phyloP scores from a whole-genome alignment of 306 rosid genomes.

The Sphenostylis stenocarpa region DNA sequence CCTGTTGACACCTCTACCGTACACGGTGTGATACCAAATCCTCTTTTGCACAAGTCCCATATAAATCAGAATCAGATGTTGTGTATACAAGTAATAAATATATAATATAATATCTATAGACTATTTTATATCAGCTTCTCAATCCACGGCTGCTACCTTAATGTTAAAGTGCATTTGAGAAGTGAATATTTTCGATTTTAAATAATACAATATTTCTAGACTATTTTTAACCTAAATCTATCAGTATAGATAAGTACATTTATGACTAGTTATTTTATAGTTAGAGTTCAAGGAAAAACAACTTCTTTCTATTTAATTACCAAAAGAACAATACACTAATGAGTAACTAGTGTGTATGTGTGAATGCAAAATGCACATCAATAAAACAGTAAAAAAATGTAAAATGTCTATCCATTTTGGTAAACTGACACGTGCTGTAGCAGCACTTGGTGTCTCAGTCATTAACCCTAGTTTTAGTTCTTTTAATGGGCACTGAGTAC shows the following conservation, averaged over 20 bases:
- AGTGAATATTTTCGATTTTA: too few relatives aligned
- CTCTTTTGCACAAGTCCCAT: background rate
- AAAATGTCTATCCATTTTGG: constrained; percentile 6
- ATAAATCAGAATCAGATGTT: background rate
- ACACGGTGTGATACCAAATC: background rate
- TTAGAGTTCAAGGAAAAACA: constrained; percentile 10
- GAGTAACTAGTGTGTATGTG: background rate
- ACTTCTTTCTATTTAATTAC: background rate
- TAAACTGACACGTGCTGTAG: constrained; percentile 29
- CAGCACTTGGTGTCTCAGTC: background rate
- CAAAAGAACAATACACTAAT: background rate
- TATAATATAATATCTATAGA: background rate
- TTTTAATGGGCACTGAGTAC: constrained; percentile 7
- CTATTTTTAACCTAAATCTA: background rate
- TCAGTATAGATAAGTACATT: background rate
- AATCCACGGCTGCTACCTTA: background rate
- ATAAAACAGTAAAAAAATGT: background rate
- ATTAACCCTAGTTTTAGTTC: constrained; percentile 24
- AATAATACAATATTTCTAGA: too few relatives aligned
- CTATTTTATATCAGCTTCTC: background rate
- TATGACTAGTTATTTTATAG: background rate
- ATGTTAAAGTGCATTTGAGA: background rate
- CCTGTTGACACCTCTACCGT: background rate
- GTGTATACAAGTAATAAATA: background rate
- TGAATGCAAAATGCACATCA: background rate